phyloP scores from a whole-genome alignment of 108 stramenopile species.

The Chaetoceros muelleri region DNA sequence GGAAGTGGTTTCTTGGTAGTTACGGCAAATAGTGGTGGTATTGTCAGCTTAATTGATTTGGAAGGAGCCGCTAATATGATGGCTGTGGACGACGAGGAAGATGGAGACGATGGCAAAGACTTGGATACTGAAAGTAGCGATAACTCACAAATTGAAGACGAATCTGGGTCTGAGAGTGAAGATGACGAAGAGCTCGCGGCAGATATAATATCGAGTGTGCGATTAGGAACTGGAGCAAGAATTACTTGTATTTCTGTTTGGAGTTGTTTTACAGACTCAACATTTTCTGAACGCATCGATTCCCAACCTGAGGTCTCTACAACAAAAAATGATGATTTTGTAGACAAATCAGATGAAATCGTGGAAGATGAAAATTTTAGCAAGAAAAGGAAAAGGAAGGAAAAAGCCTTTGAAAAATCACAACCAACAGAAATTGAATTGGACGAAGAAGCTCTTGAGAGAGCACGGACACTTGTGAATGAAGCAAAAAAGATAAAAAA shows the following conservation, averaged over 20 bases:
- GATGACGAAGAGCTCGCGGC: conserved; percentile 50
- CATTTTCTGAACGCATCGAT: not conserved
- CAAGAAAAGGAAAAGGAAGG: conserved; percentile 15
- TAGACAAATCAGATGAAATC: conserved; percentile 3
- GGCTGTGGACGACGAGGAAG: conserved; percentile 13
- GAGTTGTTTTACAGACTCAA: conserved; percentile 26
- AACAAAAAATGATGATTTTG: conserved; percentile 5
- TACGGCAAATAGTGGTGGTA: conserved; percentile 75
- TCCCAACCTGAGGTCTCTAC: not conserved
- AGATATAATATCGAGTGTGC: conserved; percentile 67
- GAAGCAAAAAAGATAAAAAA: conserved; percentile 64
- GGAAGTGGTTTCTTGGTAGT: conserved; percentile 59
- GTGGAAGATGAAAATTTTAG: conserved; percentile 7
- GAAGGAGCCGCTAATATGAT: conserved; percentile 76
- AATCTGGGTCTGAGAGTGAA: conserved; percentile 6
- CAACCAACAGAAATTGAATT: conserved; percentile 20
- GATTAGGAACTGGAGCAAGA: conserved; percentile 75
- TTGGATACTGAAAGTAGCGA: conserved; percentile 10
- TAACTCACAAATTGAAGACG: conserved; percentile 14
- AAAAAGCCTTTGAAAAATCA: conserved; percentile 2
- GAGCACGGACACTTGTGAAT: conserved; percentile 54
- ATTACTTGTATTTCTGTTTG: conserved; percentile 71
- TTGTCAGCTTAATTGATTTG: conserved; percentile 76
- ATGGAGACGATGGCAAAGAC: conserved; percentile 11
- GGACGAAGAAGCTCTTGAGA: conserved; percentile 44